A percentile compares a stretch with the other conserved stretches of the same genome.
Conservation (phyloP, 228 moss, liverwort and hornwort genomes). For the Sphagnum magellanicum region DNA sequence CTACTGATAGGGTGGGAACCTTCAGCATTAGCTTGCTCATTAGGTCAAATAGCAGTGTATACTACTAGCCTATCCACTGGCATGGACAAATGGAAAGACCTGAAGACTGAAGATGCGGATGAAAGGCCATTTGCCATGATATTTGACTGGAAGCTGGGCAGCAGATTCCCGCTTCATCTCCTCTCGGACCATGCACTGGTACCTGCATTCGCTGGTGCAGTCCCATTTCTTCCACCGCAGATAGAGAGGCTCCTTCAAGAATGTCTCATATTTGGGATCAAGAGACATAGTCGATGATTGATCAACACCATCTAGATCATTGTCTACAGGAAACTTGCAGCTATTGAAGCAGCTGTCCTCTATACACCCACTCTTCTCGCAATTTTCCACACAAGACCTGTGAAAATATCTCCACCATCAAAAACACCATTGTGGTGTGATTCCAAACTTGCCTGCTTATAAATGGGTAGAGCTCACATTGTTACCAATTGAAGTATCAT, state of each 20-base stretch:
- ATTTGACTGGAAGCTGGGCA: conserved; percentile 67
- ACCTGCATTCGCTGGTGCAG: conserved; percentile 89
- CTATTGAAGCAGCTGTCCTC: conserved; percentile 51
- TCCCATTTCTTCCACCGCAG: conserved; percentile 81
- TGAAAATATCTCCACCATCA: not conserved
- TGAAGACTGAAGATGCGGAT: conserved; percentile 63
- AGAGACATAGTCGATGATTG: conserved; percentile 35
- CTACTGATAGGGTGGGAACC: no score
- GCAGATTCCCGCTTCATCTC: conserved; percentile 50
- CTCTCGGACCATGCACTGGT: conserved; percentile 84
- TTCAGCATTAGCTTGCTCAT: no score
- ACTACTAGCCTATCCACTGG: not conserved
- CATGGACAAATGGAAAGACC: conserved; percentile 24
- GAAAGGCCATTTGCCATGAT: conserved; percentile 97
- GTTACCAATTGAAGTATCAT: no score
- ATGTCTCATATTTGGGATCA: conserved; percentile 40
- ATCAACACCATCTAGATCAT: conserved; percentile 40
- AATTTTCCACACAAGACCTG: conserved; percentile 69
- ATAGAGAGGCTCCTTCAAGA: conserved; percentile 61
- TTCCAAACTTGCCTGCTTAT: no score
- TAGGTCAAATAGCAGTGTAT: no score
- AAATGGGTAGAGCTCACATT: no score
- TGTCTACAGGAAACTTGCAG: conserved; percentile 49
- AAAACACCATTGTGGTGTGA: no score
- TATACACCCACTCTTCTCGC: conserved; percentile 75